Evolutionary conservation across 2,329 filamentous ascomycete genomes (phyloP).

Genomic region (Trichoderma sp.): DNA sequence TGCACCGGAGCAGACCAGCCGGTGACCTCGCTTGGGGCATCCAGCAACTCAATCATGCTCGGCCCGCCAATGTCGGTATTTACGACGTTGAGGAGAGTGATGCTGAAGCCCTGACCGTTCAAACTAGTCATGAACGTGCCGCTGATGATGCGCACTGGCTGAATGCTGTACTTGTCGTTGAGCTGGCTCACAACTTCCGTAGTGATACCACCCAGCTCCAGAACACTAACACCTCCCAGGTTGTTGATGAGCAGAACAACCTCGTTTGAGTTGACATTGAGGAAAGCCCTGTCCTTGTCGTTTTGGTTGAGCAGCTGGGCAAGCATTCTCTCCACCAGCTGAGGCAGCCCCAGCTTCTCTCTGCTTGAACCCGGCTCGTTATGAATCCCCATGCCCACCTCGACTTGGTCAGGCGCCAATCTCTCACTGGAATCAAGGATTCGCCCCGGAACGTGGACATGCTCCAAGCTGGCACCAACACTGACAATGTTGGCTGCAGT

Average conservation of each 20-base stretch:
- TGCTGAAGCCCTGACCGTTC: conserved; percentile 72
- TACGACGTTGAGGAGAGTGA: conserved; percentile 64
- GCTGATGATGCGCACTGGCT: conserved; percentile 60
- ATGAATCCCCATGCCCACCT: conserved; percentile 75
- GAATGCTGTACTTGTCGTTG: conserved; percentile 53
- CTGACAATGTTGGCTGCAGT: conserved; percentile 75
- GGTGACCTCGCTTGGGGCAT: conserved; percentile 64
- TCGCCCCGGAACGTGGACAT: conserved; percentile 90
- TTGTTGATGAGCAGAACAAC: conserved; percentile 73
- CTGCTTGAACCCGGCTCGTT: conserved; percentile 62
- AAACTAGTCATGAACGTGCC: conserved; percentile 78
- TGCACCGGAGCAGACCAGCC: conserved; percentile 66
- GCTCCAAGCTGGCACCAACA: conserved; percentile 79
- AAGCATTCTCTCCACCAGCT: conserved; percentile 63
- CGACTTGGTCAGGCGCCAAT: conserved; percentile 55
- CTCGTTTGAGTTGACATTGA: conserved; percentile 59
- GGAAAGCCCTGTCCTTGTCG: conserved; percentile 69
- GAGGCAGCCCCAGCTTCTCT: conserved; percentile 49
- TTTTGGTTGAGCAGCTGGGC: conserved; percentile 61
- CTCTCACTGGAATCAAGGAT: conserved; percentile 54
- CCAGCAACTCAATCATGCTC: conserved; percentile 66
- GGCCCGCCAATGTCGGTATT: conserved; percentile 56
- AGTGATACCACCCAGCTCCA: conserved; percentile 71
- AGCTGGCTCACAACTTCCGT: conserved; percentile 66
- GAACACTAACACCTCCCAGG: conserved; percentile 67